Percentiles rank a stretch among this genome's conserved stretches.
phyloP scores from a whole-genome alignment of 768 basidiomycete species.

The Podaxis mareebaensis region DNA sequence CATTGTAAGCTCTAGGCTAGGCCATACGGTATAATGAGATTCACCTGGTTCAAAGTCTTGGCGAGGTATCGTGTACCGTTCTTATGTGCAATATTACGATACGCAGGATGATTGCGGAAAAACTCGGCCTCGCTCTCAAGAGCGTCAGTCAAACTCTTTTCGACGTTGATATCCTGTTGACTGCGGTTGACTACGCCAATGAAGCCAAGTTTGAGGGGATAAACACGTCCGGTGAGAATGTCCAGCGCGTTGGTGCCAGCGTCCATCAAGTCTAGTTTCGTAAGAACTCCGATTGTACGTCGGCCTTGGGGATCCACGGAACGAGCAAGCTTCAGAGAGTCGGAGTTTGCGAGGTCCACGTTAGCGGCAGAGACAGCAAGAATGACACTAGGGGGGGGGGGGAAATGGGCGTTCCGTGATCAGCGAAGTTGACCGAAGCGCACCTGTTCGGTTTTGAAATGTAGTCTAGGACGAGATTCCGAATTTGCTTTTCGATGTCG shows the following conservation, averaged over 20 bases:
- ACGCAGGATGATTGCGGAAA: constrained; percentile 86
- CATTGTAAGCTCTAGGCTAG: neutral
- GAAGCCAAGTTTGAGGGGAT: constrained; percentile 97
- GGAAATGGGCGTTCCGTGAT: neutral
- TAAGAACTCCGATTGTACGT: constrained; percentile 93
- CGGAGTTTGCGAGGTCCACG: constrained; percentile 98
- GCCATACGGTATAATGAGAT: constrained; percentile 20
- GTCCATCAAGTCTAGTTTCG: constrained; percentile 99
- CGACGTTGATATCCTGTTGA: constrained; percentile 93
- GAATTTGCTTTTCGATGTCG: constrained; percentile 96
- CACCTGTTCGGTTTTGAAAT: constrained; percentile 97
- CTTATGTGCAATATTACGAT: constrained; percentile 94
- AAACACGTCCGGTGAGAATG: constrained; percentile 93
- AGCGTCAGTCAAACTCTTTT: constrained; percentile 85
- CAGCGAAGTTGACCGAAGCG: constrained; percentile 22
- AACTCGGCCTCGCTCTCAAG: constrained; percentile 86
- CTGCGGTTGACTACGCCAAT: constrained; percentile 98
- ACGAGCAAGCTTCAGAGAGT: constrained; percentile 94
- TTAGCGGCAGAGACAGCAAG: constrained; percentile 97
- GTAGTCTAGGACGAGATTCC: constrained; percentile 91
- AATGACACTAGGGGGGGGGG: constrained; percentile 65
- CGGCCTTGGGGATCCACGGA: constrained; percentile 95
- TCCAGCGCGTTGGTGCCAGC: constrained; percentile 98
- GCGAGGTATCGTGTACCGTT: constrained; percentile 97
- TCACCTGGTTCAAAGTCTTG: constrained; percentile 89